Conservation (phyloP, 495 filamentous ascomycete species). For the Penicillium fimorum region DNA sequence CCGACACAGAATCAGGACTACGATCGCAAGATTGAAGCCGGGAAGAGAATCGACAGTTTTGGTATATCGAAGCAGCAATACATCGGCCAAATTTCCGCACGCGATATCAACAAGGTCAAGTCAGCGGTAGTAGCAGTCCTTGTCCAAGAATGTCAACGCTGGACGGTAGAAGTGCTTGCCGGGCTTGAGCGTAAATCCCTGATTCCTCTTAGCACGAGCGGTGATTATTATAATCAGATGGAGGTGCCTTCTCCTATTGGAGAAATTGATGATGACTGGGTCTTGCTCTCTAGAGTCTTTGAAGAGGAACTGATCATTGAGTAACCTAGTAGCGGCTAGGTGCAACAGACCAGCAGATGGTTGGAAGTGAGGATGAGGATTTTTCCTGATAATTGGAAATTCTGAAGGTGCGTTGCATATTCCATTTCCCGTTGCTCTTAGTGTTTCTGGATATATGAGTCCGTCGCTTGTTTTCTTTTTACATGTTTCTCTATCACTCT, state of each 20-base stretch:
- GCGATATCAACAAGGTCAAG: not conserved
- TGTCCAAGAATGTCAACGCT: not conserved
- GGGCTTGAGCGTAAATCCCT: not conserved
- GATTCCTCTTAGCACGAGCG: not conserved
- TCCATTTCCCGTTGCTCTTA: not conserved
- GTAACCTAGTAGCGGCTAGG: not conserved
- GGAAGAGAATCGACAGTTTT: conserved; percentile 2
- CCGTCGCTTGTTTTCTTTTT: not conserved
- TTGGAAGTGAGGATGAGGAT: not conserved
- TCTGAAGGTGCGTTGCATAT: not conserved
- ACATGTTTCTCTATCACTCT: not conserved
- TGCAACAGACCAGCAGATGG: not conserved
- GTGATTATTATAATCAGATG: not conserved
- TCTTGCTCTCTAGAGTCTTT: not conserved
- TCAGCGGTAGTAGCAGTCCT: not conserved
- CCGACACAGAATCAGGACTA: not conserved
- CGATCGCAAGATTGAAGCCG: not conserved
- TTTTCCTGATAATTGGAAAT: not conserved
- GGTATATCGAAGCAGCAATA: not conserved
- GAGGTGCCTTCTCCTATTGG: not conserved
- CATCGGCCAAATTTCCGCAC: not conserved
- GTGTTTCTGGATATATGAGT: not conserved
- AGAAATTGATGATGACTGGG: not conserved
- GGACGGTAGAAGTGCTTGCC: not conserved
- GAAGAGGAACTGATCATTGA: not conserved